A percentile compares a stretch with the other conserved stretches of the same genome.
Evolutionary conservation across 148 eudicot species (phyloP).

Genomic region (Camellia japonica): DNA sequence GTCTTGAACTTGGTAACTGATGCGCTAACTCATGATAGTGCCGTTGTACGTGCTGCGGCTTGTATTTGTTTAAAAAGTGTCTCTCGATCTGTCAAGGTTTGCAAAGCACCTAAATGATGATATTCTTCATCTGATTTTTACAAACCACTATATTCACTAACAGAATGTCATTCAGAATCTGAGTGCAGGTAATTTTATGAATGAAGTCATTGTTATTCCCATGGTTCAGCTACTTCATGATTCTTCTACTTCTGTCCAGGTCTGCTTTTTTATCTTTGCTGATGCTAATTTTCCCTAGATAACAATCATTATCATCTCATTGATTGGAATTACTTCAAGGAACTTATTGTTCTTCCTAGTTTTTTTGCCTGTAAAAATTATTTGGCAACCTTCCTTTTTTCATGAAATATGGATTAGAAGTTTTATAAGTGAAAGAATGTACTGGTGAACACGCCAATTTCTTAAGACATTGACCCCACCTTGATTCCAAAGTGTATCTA

Average conservation of each 20-base stretch:
- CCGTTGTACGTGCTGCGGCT: conserved; percentile 78
- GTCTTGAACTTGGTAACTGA: conserved; percentile 52
- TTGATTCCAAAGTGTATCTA: background rate
- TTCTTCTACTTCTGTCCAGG: conserved; percentile 70
- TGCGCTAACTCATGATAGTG: conserved; percentile 67
- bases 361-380: background rate
- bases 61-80: conserved; percentile 79
- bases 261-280: conserved; percentile 21
- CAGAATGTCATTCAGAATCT: conserved; percentile 57
- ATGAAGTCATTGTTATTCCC: conserved; percentile 48
- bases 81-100: conserved; percentile 94
- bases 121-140: conserved; percentile 28
- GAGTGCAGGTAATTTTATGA: conserved; percentile 90
- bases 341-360: conserved; percentile 7
- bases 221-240: conserved; percentile 70
- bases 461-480: background rate
- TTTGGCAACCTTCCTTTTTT: background rate
- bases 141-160: conserved; percentile 20
- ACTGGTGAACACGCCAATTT: background rate
- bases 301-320: background rate
- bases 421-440: background rate
- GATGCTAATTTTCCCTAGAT: background rate
- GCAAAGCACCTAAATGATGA: conserved; percentile 11
- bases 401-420: background rate
- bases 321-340: background rate